These are phyloP conservation scores for Phaeotremella fagi DNA, from an alignment of 768 basidiomycete genomes.

Conservation along the genomic window DNA sequence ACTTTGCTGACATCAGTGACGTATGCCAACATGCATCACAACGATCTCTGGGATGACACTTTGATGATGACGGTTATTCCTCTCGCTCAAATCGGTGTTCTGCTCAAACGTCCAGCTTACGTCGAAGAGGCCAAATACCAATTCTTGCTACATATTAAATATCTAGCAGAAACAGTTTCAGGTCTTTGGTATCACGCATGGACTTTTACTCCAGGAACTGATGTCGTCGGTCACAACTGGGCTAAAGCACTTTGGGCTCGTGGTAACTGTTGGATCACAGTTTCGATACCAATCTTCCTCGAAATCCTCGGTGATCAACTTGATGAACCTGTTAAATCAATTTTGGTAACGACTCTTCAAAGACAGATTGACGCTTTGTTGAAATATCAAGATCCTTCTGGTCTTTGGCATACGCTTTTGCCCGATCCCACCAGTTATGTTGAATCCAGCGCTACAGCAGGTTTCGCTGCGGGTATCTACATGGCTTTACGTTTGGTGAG, in stretches of 20 bases:
- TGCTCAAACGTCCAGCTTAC: slow-evolving; percentile 53
- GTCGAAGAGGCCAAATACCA: slow-evolving; percentile 56
- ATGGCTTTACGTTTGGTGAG: slow-evolving; percentile 11
- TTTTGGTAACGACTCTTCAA: slow-evolving; percentile 51
- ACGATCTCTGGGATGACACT: slow-evolving; percentile 57
- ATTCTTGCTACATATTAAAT: slow-evolving; percentile 50
- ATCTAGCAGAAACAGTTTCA: slow-evolving; percentile 19
- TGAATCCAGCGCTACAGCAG: slow-evolving; percentile 45
- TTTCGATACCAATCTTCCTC: slow-evolving; percentile 51
- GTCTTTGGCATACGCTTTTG: slow-evolving; percentile 57
- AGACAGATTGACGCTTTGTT: slow-evolving; percentile 54
- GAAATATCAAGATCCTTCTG: slow-evolving; percentile 51
- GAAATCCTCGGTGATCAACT: slow-evolving; percentile 50
- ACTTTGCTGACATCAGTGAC: slow-evolving; percentile 6
- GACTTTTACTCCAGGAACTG: slow-evolving; percentile 1
- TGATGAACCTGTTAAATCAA: slow-evolving; percentile 51
- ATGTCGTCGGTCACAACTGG: slow-evolving; percentile 50
- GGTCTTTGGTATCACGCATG: slow-evolving; percentile 28
- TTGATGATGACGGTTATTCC: slow-evolving; percentile 58
- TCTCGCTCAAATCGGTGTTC: slow-evolving; percentile 55
- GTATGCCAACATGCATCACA: slow-evolving; percentile 52
- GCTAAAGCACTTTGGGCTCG: slow-evolving; percentile 54
- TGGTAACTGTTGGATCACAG: slow-evolving; percentile 54
- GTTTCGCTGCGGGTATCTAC: slow-evolving; percentile 19
- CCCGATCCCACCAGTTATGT: slow-evolving; percentile 55